Evolutionary conservation across 169 alveolate genomes (phyloP), one percentile per base, ranked within the genome.

Genomic region (Babesia divergens): DNA sequence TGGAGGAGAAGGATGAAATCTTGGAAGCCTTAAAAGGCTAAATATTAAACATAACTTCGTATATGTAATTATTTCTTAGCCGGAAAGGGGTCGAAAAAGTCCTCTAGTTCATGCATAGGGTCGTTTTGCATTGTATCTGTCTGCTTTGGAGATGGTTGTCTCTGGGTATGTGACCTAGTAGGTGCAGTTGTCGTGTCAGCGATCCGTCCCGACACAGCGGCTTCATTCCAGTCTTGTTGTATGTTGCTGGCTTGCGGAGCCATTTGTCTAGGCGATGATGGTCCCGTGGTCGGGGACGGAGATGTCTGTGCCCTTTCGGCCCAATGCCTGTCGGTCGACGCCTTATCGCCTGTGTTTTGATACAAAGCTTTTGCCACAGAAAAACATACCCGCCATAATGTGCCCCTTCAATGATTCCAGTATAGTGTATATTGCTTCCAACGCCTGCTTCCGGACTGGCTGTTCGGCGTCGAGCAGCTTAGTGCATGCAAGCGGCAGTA

Each of bases 1-100:
- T 87, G 18, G 92, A 87, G 70, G 84, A 84, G 62, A 83, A 52
- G 49, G 82, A 69, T 43, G 87, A 79, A 47, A 37, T 79, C 51
- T 6, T 22, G 28, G 87, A 67, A 31, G 85, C 85, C 42, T 74
- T 76, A 9, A 62, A 62, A 20, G 28, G 62, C 56, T 62, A 62
- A 29, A n/a, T 11, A 40, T 49, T 59, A 31, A 6, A 18, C 34
- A 46, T 16, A 46, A 62, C 50, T 34, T 28, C 47, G 72, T 11
- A 44, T 44, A 26, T 46, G 72, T 42, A 51, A 51, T 62, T 62
- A 62, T 29, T 46, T 42, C 31, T 62, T 62, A 22, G 59, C 5
- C 59, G 59, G 59, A 47, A 62, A 62, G 14, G 72, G 60, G 72
- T 62, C 72, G 59, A 62, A 62, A 14, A 62, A 62, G 53, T 44